Conservation (phyloP, 441 rosid species). For the Croton laevigatus region DNA sequence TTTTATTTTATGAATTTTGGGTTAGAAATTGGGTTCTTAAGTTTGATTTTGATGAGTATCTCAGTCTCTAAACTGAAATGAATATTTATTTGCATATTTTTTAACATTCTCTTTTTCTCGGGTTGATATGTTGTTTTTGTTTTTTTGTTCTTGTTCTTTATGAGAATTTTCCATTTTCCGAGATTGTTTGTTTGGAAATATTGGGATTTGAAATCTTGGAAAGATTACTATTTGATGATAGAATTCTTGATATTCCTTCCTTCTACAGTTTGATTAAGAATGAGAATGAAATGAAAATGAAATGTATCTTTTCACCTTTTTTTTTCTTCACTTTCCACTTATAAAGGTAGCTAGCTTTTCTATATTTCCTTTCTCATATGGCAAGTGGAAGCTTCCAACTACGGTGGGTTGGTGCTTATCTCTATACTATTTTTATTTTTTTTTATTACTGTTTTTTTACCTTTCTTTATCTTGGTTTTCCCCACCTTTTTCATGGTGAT, state of each 20-base stretch:
- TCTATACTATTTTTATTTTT: background rate
- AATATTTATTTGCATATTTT: constrained; percentile 15
- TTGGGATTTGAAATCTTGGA: background rate
- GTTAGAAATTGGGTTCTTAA: background rate
- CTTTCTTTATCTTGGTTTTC: background rate
- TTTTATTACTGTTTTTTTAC: background rate
- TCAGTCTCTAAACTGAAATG: background rate
- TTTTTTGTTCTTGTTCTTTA: background rate
- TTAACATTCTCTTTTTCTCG: background rate
- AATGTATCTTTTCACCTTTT: background rate
- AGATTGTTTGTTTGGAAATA: constrained; percentile 6
- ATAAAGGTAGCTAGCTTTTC: constrained; percentile 11
- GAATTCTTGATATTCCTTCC: background rate
- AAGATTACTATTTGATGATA: background rate
- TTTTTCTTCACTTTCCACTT: constrained; percentile 14
- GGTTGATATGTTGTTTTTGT: background rate
- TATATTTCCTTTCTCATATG: constrained; percentile 13
- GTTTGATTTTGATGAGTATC: background rate
- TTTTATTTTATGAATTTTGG: background rate
- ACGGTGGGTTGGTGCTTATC: constrained; percentile 31
- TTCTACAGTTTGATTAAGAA: constrained; percentile 7
- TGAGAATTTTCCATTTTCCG: too few species aligned
- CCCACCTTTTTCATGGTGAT: background rate
- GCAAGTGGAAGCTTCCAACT: constrained; percentile 19
- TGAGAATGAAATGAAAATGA: background rate